phyloP scores from a whole-genome alignment of 768 basidiomycete genomes.

The Leucocoprinus birnbaumii region DNA sequence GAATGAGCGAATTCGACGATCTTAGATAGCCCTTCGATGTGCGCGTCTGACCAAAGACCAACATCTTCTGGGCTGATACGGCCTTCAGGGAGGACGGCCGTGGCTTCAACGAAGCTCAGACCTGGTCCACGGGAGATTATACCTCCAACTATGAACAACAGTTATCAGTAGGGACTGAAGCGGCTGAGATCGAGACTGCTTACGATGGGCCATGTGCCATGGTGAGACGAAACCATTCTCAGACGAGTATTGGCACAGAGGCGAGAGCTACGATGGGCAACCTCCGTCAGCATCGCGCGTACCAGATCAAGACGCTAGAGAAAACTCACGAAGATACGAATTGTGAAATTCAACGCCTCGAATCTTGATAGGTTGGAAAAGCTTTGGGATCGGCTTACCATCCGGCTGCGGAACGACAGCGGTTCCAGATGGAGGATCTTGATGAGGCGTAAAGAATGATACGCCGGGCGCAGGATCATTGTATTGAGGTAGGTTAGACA shows the following conservation, averaged over 20 bases:
- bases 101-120: constrained; percentile 62
- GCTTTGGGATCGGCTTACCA: constrained; percentile 28
- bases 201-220: constrained; percentile 64
- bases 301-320: too few relatives aligned
- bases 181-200: constrained; percentile 21
- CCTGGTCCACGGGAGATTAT: constrained; percentile 54
- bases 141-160: constrained; percentile 39
- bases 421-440: constrained; percentile 41
- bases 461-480: constrained; percentile 39
- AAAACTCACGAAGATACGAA: constrained; percentile 42
- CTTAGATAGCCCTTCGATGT: constrained; percentile 35
- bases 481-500: background rate
- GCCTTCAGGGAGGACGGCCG: constrained; percentile 56
- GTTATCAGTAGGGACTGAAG: background rate
- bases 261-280: constrained; percentile 37
- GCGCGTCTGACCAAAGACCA: constrained; percentile 64
- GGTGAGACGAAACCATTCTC: constrained; percentile 47
- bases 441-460: constrained; percentile 46
- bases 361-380: constrained; percentile 57
- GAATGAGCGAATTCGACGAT: constrained; percentile 73
- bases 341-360: constrained; percentile 52
- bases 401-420: constrained; percentile 37
- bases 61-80: constrained; percentile 66
- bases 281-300: background rate
- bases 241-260: constrained; percentile 60